A percentile compares a stretch with the other conserved stretches of the same genome.
phyloP scores from a whole-genome alignment of 352 stramenopile genomes.

The Phytophthora lateralis region DNA sequence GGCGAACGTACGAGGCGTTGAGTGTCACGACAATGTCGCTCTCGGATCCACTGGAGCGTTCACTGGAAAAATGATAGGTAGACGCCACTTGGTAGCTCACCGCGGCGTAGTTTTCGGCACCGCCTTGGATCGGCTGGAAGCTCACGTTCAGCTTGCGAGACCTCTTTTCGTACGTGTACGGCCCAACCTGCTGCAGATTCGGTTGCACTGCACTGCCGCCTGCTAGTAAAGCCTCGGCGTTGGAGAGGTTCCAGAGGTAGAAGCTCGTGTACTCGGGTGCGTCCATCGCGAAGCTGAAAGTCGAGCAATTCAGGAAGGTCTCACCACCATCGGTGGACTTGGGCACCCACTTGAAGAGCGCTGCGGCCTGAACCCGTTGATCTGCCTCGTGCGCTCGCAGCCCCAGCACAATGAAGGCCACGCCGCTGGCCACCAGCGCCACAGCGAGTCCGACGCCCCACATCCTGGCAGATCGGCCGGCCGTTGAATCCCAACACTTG shows the following conservation, averaged over 20 bases:
- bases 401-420: conserved; percentile 34
- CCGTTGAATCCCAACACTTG: conserved; percentile 1
- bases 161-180: conserved; percentile 72
- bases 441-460: conserved; percentile 30
- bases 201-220: conserved; percentile 23
- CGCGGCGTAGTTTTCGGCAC: conserved; percentile 32
- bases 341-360: conserved; percentile 32
- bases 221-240: conserved; percentile 43
- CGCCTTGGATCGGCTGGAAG: conserved; percentile 35
- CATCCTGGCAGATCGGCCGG: conserved; percentile 9
- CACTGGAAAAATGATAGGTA: conserved; percentile 48
- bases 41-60: conserved; percentile 71
- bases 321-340: conserved; percentile 7
- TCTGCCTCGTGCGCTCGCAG: conserved; percentile 23
- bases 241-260: conserved; percentile 80
- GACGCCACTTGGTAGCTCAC: conserved; percentile 60
- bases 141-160: conserved; percentile 62
- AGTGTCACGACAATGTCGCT: conserved; percentile 56
- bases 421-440: conserved; percentile 23
- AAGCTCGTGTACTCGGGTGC: conserved; percentile 59
- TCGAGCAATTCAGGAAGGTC: conserved; percentile 32
- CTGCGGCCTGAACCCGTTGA: conserved; percentile 1
- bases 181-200: conserved; percentile 54
- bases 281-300: conserved; percentile 54
- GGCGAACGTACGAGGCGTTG: conserved; percentile 65